These are phyloP conservation scores for Starmerella vitae DNA, from an alignment of 805 yeast species.

Conservation along the genomic window DNA sequence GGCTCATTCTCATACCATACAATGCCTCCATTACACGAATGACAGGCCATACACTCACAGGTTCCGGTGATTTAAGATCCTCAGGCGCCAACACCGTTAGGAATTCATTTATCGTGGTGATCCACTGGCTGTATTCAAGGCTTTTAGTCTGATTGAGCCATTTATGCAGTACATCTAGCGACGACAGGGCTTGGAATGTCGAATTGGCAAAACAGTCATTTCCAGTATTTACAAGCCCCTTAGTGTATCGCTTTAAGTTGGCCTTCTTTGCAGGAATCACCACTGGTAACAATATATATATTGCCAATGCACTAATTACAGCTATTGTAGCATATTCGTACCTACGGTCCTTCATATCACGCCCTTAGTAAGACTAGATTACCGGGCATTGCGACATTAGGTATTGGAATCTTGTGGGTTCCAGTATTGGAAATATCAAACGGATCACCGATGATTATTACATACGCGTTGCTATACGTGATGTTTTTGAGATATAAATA, in stretches of 20 bases:
- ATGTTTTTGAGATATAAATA: no score
- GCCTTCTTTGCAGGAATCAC: conserved; percentile 1
- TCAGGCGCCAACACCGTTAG: conserved; percentile 40
- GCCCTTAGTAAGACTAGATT: no score
- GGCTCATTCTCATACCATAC: conserved; percentile 58
- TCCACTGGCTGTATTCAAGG: conserved; percentile 9
- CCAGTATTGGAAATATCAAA: no score
- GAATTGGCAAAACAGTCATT: conserved; percentile 92
- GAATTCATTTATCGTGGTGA: conserved; percentile 17
- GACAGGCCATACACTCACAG: conserved; percentile 66
- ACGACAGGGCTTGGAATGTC: conserved; percentile 49
- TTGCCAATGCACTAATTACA: background rate
- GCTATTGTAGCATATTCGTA: background rate
- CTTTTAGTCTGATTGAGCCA: conserved; percentile 14
- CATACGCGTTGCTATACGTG: no score
- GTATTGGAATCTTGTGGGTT: no score
- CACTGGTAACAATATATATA: conserved; percentile 8
- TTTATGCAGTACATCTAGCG: conserved; percentile 18
- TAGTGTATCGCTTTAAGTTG: conserved; percentile 33
- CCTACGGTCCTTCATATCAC: background rate
- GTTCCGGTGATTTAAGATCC: conserved; percentile 39
- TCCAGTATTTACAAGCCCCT: conserved; percentile 68
- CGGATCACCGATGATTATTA: no score
- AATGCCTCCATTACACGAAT: conserved; percentile 58
- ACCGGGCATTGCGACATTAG: no score